Conservation (phyloP, 2,329 filamentous ascomycete species). For the Cercospora sojina region DNA sequence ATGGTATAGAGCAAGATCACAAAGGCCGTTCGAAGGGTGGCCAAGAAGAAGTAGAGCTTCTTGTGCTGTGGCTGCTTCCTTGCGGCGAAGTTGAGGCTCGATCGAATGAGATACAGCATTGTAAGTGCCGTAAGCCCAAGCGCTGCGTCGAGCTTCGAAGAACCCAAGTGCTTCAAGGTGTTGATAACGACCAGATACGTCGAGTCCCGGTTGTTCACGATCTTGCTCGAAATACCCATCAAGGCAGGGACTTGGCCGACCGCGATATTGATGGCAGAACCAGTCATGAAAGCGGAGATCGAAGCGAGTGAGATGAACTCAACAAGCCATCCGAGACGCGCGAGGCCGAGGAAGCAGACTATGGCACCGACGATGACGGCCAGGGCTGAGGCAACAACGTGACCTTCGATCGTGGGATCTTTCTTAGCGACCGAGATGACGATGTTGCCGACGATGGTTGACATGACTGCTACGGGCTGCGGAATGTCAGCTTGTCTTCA, state of each 20-base stretch:
- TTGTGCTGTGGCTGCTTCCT: constrained; percentile 67
- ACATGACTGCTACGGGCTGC: constrained; percentile 91
- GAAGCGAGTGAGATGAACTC: constrained; percentile 89
- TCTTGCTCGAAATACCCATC: constrained; percentile 66
- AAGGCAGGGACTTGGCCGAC: constrained; percentile 78
- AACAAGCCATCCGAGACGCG: constrained; percentile 83
- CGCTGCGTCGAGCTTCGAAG: constrained; percentile 72
- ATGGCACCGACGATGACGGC: constrained; percentile 76
- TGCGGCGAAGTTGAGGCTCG: constrained; percentile 61
- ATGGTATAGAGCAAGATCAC: constrained; percentile 90
- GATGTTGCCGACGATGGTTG: constrained; percentile 81
- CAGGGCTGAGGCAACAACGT: constrained; percentile 74
- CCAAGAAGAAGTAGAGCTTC: constrained; percentile 84
- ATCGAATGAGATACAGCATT: constrained; percentile 75
- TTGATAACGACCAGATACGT: constrained; percentile 85
- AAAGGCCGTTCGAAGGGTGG: constrained; percentile 85
- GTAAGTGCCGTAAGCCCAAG: constrained; percentile 81
- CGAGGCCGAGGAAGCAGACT: constrained; percentile 73
- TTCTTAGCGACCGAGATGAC: constrained; percentile 62
- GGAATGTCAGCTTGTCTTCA: constrained; percentile 13
- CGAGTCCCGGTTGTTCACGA: constrained; percentile 70
- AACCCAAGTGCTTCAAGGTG: constrained; percentile 68
- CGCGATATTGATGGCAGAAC: constrained; percentile 85
- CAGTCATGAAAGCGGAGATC: constrained; percentile 95
- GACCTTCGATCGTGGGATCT: constrained; percentile 58